Evolutionary conservation across 352 stramenopile species (phyloP), one percentile per base, ranked within the genome.

Genomic region (Sclerospora graminicola): DNA sequence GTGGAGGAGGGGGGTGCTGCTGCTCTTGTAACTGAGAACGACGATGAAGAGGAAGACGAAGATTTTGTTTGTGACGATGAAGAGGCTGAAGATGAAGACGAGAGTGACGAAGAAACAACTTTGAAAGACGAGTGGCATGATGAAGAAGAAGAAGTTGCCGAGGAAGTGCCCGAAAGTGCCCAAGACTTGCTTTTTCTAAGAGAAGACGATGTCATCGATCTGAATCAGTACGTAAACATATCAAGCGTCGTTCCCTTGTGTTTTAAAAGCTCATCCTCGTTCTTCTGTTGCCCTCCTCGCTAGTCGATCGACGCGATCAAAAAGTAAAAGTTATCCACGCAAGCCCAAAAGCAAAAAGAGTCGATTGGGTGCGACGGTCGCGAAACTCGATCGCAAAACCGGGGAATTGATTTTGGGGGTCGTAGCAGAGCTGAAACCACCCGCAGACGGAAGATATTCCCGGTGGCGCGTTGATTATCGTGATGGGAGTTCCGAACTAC

Each of bases 401-500:
- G 53, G 61, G 0, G 28, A 48, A 15, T 31, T 79, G 7, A 54
- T 81, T 48, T 52, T 72, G n/a, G 76, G 76, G 1, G 61, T 84
- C 11, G 47, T 88, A 18, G 65, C 72, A 8, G 61, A 82, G 27
- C 45, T 59, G n/a, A 16, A 59, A 5, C 42, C 45, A 24, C 51
- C 35, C 16, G 40, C 35, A 31, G 15, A 30, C 45, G 50, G 47
- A 14, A 52, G 44, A 15, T 63, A 69, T 59, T 69, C 59, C 4
- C 59, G 59, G 18, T 88, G 72, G 72, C 70, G 69, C 21, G 65
- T 82, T 23, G 60, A 84, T 23, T 88, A 73, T 34, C 59, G 48
- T 16, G 61, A 88, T 24, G 72, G 65, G 13, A 74, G 57, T 11
- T 75, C 69, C 14, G 66, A 60, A 26, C 23, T 67, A 23, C 44